Base-by-base conservation (phyloP, 2,329 filamentous ascomycete species). In the Cladobotryum mycophilum region DNA sequence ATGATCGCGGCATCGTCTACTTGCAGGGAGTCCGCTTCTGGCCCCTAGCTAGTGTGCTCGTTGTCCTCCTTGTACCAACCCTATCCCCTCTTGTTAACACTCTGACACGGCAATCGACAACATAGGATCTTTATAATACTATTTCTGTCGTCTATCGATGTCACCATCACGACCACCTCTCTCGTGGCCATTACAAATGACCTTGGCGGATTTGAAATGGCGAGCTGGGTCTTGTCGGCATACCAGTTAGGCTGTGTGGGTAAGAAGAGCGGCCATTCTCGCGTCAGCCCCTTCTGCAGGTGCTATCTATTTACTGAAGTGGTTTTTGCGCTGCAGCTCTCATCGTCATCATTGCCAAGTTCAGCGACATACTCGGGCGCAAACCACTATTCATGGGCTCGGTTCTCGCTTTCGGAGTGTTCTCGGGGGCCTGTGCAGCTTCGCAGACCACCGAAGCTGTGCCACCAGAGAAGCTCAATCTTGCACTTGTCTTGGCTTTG, bases 241-340 rank as follows among this genome's bases (percentile, higher is more conserved):
- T 78, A 78, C 56, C 61, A 78, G 9, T 61, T 78, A 18, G 73
- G 73, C 0, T 78, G 76, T 51, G 76, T 71, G 9, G 71, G 73
- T 69, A 55, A 18, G 51, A 13, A 25, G 22, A 25, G 22, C 22
- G 7, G 4, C 22, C 22, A 25, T 25, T 4, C 22, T 25, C 22
- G 7, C 22, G 7, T 25, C 22, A 7, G 22, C 22, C 7, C 22
- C 4, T 25, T 25, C 22, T 4, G 22, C 7, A 4, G 22, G 7
- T 25, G 22, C 7, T 7, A 7, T 25, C 4, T 7, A 25, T 25
- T 25, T 25, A 25, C 22, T 25, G 22, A 25, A 25, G 22, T 7
- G 22, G 38, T 20, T 12, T 20, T 41, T 20, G 11, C 17, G 38
- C 38, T n/a, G 2, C 5, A 44, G 68, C 69, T 18, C 69, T 74